Evolutionary conservation across 208 protist species (phyloP), one percentile per base, ranked within the genome.

Genomic region (Crithidia thermophila): DNA sequence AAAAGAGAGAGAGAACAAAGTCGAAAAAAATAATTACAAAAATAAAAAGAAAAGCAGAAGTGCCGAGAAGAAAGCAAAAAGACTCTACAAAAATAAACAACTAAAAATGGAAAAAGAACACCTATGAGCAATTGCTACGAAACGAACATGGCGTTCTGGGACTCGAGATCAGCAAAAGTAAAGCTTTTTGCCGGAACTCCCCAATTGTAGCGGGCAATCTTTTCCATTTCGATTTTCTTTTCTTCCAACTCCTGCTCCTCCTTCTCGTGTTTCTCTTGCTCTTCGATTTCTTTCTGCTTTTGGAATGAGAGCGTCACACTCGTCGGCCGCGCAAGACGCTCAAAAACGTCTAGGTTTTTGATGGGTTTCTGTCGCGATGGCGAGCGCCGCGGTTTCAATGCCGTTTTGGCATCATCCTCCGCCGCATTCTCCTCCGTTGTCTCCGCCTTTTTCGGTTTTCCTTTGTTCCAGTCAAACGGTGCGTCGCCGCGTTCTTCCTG

Each of bases 271-370:
- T 67, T 58, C 37, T 72, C 56, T 21, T 74, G 43, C 34, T 75
- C 60, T n/a, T 70, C 58, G 34, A 70, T 28, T 45, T 75, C 63
- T 43, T 72, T 74, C 45, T 65, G 72, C n/a, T 75, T 70, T 42
- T 74, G 61, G 52, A 63, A 79, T 40, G 86, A 84, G 21, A 70
- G 27, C 25, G 61, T 60, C 8, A 84, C 68, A 7, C 21, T 63
- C 1, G 51, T 56, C 1, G 87, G 87, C 37, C 75, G 76, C 4
- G 87, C 76, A 6, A 93, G 75, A 23, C 87, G 80, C 27, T 79
- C 76, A 53, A 93, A 90, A 10, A 88, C 13, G 8, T 81, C 72
- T 7, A 47, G 52, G 39, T 68, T 67, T 11, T 73, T 66, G 36
- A 69, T 49, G 7, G 47, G n/a, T 30, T 62, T 77, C 46, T 56